Evolutionary conservation across 73 alveolate species (phyloP).

Genomic region (Loxodes magnus): DNA sequence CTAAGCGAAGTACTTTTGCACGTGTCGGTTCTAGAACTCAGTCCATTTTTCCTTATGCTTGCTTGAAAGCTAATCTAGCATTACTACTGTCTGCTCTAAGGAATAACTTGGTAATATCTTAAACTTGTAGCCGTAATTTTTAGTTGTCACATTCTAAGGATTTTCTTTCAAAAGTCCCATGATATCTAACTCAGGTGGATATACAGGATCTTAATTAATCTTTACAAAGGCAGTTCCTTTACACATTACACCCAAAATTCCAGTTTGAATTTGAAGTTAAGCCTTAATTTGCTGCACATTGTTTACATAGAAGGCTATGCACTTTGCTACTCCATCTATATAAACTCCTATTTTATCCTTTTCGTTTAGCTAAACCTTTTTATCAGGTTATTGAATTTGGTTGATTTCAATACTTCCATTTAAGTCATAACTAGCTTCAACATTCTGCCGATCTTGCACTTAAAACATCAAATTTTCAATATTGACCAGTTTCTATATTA

Average conservation of each 20-base stretch:
- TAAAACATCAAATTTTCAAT: background rate
- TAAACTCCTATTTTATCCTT: conserved; percentile 3
- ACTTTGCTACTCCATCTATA: background rate
- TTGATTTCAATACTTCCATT: conserved; percentile 8
- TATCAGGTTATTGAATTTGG: background rate
- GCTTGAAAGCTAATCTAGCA: conserved; percentile 1
- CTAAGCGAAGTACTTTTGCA: background rate
- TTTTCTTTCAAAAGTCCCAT: conserved; percentile 4
- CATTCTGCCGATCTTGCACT: no score
- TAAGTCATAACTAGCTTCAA: conserved; percentile 1
- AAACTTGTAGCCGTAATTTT: conserved; percentile 14
- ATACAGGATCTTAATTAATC: background rate
- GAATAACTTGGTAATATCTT: conserved; percentile 9
- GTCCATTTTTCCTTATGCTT: conserved; percentile 12
- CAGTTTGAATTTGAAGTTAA: no score
- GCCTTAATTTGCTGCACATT: no score
- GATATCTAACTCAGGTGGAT: conserved; percentile 6
- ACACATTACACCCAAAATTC: no score
- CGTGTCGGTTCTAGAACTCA: background rate
- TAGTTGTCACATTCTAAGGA: background rate
- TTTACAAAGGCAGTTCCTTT: no score
- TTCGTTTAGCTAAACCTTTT: background rate
- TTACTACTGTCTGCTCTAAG: background rate
- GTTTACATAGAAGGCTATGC: background rate
- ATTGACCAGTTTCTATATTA: background rate